phyloP scores from a whole-genome alignment of 164 flowering plant species.

The Annona squamosa region DNA sequence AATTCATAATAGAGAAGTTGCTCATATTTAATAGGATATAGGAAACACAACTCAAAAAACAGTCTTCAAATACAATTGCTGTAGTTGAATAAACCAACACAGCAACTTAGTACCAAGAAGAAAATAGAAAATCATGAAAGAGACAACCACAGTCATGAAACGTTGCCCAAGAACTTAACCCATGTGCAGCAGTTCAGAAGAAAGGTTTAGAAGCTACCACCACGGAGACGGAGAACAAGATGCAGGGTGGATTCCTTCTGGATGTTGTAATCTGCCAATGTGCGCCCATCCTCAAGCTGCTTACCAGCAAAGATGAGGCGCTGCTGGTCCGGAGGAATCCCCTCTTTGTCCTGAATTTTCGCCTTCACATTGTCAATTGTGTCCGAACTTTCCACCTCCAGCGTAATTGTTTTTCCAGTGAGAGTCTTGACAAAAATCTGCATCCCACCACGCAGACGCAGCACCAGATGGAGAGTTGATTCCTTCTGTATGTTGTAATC shows the following conservation, averaged over 20 bases:
- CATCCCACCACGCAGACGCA: not conserved
- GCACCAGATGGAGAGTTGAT: not conserved
- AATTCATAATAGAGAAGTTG: no score
- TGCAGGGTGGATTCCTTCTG: slow-evolving; percentile 8
- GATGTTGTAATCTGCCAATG: slow-evolving; percentile 2
- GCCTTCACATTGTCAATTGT: slow-evolving; percentile 4
- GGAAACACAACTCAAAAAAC: no score
- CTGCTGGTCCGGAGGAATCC: slow-evolving; percentile 2
- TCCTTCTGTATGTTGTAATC: slow-evolving; percentile 3
- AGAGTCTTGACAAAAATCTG: slow-evolving; percentile 3
- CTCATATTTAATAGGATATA: no score
- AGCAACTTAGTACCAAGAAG: no score
- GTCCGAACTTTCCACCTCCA: slow-evolving; percentile 1
- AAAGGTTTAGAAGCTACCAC: not conserved
- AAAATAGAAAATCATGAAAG: no score
- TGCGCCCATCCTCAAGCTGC: slow-evolving; percentile 6
- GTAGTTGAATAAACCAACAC: no score
- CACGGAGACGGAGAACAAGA: slow-evolving; percentile 6
- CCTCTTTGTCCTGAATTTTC: slow-evolving; percentile 1
- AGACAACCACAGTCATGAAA: no score
- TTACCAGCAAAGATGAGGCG: not conserved
- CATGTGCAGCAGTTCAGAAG: no score
- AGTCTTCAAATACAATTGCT: no score
- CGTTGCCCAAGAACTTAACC: no score
- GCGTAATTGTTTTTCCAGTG: not conserved